Conservation (phyloP, 305 asterid genomes). For the Plantago coronopus region DNA sequence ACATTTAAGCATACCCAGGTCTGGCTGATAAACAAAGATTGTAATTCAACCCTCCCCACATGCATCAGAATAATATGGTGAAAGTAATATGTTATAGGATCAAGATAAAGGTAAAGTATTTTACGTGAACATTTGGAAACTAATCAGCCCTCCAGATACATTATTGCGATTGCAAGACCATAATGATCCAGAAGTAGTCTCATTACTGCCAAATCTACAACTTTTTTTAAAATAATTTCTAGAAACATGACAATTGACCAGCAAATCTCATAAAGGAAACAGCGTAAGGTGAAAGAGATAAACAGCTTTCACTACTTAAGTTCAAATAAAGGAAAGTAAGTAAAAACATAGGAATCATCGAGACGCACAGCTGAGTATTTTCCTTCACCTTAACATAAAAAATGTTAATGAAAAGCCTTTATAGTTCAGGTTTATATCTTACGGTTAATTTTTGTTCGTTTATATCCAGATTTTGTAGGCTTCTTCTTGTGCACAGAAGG, state of each 20-base stretch:
- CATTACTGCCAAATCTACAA: neutral
- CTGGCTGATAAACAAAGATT: no score
- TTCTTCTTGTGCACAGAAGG: constrained; percentile 78
- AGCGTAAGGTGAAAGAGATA: neutral
- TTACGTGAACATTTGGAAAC: no score
- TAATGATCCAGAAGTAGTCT: constrained; percentile 1
- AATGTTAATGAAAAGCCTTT: constrained; percentile 15
- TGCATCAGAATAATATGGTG: no score
- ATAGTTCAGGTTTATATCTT: constrained; percentile 32
- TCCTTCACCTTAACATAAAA: constrained; percentile 18
- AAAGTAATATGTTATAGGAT: no score
- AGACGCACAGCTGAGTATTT: constrained; percentile 6
- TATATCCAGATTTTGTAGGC: constrained; percentile 78
- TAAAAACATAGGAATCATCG: neutral
- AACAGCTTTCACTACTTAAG: neutral
- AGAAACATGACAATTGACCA: constrained; percentile 8
- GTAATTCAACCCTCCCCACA: no score
- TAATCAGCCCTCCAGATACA: constrained; percentile 12
- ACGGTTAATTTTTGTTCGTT: constrained; percentile 83
- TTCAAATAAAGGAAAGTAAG: neutral
- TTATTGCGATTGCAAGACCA: constrained; percentile 9
- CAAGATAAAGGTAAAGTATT: no score
- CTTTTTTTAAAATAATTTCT: neutral
- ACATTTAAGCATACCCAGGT: no score
- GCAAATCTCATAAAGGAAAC: neutral